These are phyloP conservation scores for Barbatosphaeria neglecta DNA, from an alignment of 495 filamentous ascomycete species.

Conservation along the genomic window DNA sequence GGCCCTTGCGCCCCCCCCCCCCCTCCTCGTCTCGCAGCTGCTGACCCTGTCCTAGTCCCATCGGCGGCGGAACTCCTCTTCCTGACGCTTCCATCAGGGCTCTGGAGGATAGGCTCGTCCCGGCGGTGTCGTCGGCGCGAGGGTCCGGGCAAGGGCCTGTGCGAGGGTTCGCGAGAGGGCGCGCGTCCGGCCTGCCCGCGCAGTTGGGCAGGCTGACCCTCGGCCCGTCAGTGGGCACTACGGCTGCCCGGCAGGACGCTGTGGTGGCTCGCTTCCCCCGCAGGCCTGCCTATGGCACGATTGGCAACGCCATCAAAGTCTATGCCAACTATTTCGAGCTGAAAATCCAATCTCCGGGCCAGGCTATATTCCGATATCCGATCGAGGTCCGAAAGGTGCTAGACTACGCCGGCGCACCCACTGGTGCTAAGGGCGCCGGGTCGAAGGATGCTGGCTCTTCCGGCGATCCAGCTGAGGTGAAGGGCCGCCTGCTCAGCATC, in stretches of 20 bases:
- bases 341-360: constrained; percentile 16
- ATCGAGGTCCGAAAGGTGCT: constrained; percentile 10
- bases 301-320: constrained; percentile 36
- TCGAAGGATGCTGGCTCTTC: constrained; percentile 22
- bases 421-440: constrained; percentile 3
- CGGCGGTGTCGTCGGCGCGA: too few species aligned
- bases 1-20: too few species aligned
- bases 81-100: constrained; percentile 19
- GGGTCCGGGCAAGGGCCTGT: too few species aligned
- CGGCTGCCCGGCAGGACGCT: constrained; percentile 6
- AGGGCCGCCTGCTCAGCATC: constrained; percentile 41
- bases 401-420: not conserved
- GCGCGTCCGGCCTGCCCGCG: too few species aligned
- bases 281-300: constrained; percentile 50
- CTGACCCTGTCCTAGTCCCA: constrained; percentile 1
- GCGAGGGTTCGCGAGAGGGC: too few species aligned
- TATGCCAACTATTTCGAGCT: constrained; percentile 58
- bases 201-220: too few species aligned
- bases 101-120: constrained; percentile 25
- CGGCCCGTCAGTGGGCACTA: not conserved
- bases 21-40: not conserved
- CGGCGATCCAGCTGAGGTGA: constrained; percentile 23
- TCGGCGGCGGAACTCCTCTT: constrained; percentile 3
- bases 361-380: constrained; percentile 24
- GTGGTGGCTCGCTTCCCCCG: constrained; percentile 19